Evolutionary conservation across 176 grass and related monocot genomes (phyloP), one percentile per base, ranked within the genome.

Genomic region (Carex parvula): DNA sequence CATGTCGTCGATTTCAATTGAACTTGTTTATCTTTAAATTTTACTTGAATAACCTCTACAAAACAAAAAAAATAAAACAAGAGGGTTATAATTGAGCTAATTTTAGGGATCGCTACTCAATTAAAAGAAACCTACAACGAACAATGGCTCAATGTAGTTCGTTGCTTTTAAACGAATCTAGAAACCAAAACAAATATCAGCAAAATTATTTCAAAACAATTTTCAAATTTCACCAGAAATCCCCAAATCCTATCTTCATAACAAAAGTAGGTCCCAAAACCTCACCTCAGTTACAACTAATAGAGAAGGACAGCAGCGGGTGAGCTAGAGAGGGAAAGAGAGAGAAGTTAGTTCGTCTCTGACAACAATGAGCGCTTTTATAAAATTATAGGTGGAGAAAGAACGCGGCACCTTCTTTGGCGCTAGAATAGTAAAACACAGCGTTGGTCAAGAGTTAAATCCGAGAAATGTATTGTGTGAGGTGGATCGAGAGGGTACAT

Each of bases 1-100:
- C 92, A 94, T 94, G 87, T 86, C 35, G 62, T 86, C 24, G 81
- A 83, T 68, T 83, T 13, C 56, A 83, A 83, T 12, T 66, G 60
- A 20, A 55, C 29, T 68, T 32, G 42, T 2, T 69, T 29, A 66
- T 30, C 42, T 69, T 83, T 33, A 5, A 4, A 44, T 21, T 42
- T 21, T 30, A 53, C 26, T 83, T 83, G 61, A 68, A 50, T 68
- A 30, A 67, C 37, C 62, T 83, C 41, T 83, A 66, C 33, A 83
- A 64, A 82, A 44, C 16, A 48, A 76, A 54, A 41, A n/a, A 17
- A 24, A 15, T 29, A 52, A 83, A 54, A 56, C 30, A 29, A 24
- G 29, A 67, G 61, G 21, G 37, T 29, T 52, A 44, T 12, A 62
- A 35, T 64, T 18, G 57, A 64, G 35, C 60, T 48, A 60, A 22